Base-by-base conservation (phyloP, 257 asterid species). In the Solanum tarapatanum region DNA sequence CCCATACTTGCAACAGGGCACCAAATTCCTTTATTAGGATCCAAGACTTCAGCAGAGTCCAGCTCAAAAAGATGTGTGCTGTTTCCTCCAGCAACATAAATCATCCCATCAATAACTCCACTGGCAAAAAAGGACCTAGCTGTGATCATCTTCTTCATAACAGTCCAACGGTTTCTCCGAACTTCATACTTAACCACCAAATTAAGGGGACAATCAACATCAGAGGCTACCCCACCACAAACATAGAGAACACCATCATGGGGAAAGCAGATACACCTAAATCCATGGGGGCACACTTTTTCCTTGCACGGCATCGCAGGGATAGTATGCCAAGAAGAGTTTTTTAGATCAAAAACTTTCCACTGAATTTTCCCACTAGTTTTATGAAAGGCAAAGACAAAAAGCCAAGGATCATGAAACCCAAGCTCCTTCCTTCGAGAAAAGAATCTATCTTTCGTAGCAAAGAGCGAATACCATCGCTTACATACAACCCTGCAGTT, bases 221-320 rank as follows among this genome's bases (percentile, higher is more conserved):
- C 98, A 4, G 99, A 95, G 17, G 91, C 90, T 32, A 94, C 93
- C 5, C 99, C 98, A 6, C 99, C 99, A 73, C 94, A 97, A 17
- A 95, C 99, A 30, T 86, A 95, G 64, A 97, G 94, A 23, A 91
- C 82, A 3, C 99, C 99, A 75, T 95, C 98, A 6, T 86, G 87
- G 11, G 98, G 98, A 70, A 94, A 89, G 23, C 99, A 92, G 21
- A 95, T 94, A 87, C 98, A 97, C 90, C 97, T 86, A 83, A 86
- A 86, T 39, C 98, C 99, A 87, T 94, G 97, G 39, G 98, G 98
- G 75, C 98, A 93, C 35, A 93, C 97, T 88, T 93, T 94, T 39
- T 94, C 98, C 92, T 93, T 97, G 91, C 98, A 97, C 21, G 99
- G 99, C 99, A 97, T 97, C 12, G 97, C 90, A 0, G 99, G 98